These are phyloP conservation scores for Eremochloa ophiuroides DNA, from an alignment of 176 grass and related monocot species.

Conservation along the genomic window DNA sequence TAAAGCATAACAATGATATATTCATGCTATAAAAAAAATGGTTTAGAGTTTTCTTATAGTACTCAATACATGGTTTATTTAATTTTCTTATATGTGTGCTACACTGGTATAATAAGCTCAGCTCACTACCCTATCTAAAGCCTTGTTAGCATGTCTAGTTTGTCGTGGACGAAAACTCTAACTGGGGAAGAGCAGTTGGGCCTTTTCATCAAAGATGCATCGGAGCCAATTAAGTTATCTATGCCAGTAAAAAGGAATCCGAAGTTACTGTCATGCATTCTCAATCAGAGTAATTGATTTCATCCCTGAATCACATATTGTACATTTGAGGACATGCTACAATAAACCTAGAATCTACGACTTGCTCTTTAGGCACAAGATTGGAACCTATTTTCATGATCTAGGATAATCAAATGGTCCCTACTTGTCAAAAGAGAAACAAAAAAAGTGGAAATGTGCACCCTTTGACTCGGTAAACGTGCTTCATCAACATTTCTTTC, in stretches of 20 bases:
- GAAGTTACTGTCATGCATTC: background rate
- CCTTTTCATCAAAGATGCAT: background rate
- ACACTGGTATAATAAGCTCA: background rate
- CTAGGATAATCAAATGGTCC: slow-evolving; percentile 20
- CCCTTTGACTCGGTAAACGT: slow-evolving; percentile 22
- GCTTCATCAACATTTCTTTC: slow-evolving; percentile 15
- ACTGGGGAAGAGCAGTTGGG: background rate
- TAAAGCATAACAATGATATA: no score
- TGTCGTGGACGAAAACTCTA: slow-evolving; percentile 1
- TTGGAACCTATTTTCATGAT: slow-evolving; percentile 16
- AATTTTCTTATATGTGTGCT: background rate
- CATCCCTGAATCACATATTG: background rate
- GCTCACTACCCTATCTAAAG: background rate
- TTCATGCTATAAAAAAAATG: no score
- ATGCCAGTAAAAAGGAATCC: slow-evolving; percentile 2
- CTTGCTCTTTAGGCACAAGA: slow-evolving; percentile 36
- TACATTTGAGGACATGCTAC: slow-evolving; percentile 20
- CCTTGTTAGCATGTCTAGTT: background rate
- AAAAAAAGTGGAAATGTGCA: background rate
- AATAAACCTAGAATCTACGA: slow-evolving; percentile 17
- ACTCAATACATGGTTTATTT: slow-evolving; percentile 3
- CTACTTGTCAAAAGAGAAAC: slow-evolving; percentile 15
- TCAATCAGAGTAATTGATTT: background rate
- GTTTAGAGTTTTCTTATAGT: no score
- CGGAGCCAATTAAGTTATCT: slow-evolving; percentile 1